These are phyloP conservation scores for Fusarium aywerte DNA, from an alignment of 2,329 filamentous ascomycete species.

Conservation along the genomic window DNA sequence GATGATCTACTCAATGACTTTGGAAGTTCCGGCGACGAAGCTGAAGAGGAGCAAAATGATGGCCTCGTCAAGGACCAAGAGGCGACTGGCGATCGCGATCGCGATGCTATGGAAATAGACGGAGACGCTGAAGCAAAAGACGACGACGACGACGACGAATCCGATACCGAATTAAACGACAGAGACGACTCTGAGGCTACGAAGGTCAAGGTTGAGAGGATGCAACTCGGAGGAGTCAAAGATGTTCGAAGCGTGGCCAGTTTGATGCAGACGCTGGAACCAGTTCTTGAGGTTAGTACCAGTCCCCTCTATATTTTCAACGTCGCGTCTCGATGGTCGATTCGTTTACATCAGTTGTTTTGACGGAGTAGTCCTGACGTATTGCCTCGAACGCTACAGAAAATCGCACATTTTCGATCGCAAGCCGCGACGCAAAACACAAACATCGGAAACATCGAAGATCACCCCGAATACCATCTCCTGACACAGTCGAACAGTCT, in stretches of 20 bases:
- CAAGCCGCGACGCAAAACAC: slow-evolving; percentile 72
- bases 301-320: slow-evolving; percentile 37
- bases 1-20: slow-evolving; percentile 89
- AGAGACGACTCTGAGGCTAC: slow-evolving; percentile 74
- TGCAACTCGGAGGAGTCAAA: slow-evolving; percentile 77
- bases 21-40: slow-evolving; percentile 75
- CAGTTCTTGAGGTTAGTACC: slow-evolving; percentile 80
- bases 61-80: slow-evolving; percentile 57
- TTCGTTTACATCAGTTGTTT: slow-evolving; percentile 71
- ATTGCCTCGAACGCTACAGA: slow-evolving; percentile 67
- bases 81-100: slow-evolving; percentile 55
- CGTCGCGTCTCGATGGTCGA: slow-evolving; percentile 43
- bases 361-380: slow-evolving; percentile 74
- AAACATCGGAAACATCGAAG: slow-evolving; percentile 84
- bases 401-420: slow-evolving; percentile 81
- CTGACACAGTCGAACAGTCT: slow-evolving; percentile 88
- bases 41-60: slow-evolving; percentile 69
- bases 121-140: slow-evolving; percentile 57
- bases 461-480: slow-evolving; percentile 90
- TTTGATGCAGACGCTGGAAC: slow-evolving; percentile 83
- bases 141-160: slow-evolving; percentile 66
- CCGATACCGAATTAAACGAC: slow-evolving; percentile 57
- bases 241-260: slow-evolving; percentile 83
- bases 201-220: slow-evolving; percentile 84
- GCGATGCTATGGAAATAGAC: slow-evolving; percentile 63